phyloP scores from a whole-genome alignment of 176 grass and related monocot species.

The Chrysopogon serrulatus region DNA sequence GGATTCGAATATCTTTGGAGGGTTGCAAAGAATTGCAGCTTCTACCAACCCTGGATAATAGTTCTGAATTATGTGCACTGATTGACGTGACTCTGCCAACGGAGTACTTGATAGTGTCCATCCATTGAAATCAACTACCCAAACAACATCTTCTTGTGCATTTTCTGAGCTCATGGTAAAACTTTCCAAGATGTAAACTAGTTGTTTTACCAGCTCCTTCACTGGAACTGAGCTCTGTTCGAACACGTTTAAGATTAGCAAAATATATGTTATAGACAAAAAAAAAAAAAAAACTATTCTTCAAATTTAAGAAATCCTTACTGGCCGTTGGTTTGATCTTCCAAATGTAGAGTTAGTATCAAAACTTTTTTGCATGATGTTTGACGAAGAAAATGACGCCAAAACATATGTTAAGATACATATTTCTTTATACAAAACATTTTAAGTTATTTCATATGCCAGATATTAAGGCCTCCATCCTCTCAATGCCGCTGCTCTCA shows the following conservation, averaged over 20 bases:
- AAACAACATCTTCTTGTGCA: constrained; percentile 21
- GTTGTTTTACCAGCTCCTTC: constrained; percentile 34
- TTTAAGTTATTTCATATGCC: background rate
- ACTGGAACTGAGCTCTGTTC: constrained; percentile 15
- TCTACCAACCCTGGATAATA: constrained; percentile 46
- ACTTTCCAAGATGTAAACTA: constrained; percentile 52
- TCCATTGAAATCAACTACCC: constrained; percentile 34
- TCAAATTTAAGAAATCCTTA: background rate
- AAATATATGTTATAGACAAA: background rate
- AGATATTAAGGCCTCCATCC: background rate
- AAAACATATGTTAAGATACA: no score
- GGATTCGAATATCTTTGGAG: constrained; percentile 55
- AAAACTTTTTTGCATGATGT: background rate
- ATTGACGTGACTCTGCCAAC: constrained; percentile 21
- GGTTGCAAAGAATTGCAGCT: constrained; percentile 29
- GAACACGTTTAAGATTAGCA: background rate
- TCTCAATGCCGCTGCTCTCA: no score
- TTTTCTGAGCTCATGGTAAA: constrained; percentile 6
- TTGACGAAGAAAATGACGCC: background rate
- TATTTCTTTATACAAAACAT: background rate
- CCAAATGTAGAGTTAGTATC: background rate
- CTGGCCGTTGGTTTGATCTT: background rate
- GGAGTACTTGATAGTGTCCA: constrained; percentile 40
- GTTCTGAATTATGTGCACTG: constrained; percentile 35
- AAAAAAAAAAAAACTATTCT: background rate